phyloP scores from a whole-genome alignment of 208 protist species.

The Leishmania aethiopica region DNA sequence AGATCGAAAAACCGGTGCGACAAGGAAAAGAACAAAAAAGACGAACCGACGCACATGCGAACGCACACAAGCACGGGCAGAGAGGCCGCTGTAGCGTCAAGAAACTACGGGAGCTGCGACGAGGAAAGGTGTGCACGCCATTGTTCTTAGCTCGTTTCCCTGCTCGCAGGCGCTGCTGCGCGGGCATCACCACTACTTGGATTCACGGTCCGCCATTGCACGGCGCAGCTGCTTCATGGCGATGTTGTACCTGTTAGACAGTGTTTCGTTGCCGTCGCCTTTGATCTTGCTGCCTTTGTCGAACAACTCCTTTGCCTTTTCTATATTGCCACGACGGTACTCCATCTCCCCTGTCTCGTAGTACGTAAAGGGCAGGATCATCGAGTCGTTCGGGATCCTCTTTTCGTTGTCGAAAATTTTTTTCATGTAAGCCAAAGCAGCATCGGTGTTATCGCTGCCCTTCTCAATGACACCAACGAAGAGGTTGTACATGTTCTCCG shows the following conservation, averaged over 20 bases:
- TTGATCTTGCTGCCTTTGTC: slow-evolving; percentile 80
- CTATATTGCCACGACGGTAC: slow-evolving; percentile 74
- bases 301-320: slow-evolving; percentile 79
- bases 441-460: slow-evolving; percentile 68
- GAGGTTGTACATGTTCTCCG: slow-evolving; percentile 82
- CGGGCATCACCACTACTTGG: neutral
- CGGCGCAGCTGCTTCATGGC: slow-evolving; percentile 89
- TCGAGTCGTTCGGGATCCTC: slow-evolving; percentile 79
- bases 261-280: slow-evolving; percentile 90
- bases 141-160: neutral
- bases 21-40: neutral
- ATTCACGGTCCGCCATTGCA: slow-evolving; percentile 28
- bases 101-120: neutral
- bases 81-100: neutral
- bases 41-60: neutral
- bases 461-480: slow-evolving; percentile 91
- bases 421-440: slow-evolving; percentile 58
- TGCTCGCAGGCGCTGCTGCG: neutral
- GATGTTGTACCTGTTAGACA: slow-evolving; percentile 87
- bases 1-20: neutral
- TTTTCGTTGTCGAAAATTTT: slow-evolving; percentile 86
- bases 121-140: neutral
- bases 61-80: neutral
- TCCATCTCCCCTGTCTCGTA: slow-evolving; percentile 89
- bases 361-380: slow-evolving; percentile 89